Evolutionary conservation across 345 rosid species (phyloP), one percentile per base, ranked within the genome.

Genomic region (Pistacia atlantica): DNA sequence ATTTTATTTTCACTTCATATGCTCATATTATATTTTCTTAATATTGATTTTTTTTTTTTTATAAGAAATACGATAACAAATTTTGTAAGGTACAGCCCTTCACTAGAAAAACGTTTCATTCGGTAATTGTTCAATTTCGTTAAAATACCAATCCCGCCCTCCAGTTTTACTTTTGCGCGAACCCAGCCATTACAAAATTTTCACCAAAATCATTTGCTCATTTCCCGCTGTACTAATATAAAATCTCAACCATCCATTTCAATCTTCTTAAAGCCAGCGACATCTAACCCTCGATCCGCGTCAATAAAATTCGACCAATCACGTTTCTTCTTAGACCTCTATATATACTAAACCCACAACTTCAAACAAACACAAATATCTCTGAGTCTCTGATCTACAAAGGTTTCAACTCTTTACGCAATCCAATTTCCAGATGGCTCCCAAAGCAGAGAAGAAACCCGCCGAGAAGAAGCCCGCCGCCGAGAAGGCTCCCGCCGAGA

Each of bases 371-470:
- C 22, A 35, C 25, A 64, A 7, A 4, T 35, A 6, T 28, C 42
- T 11, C 17, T 22, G 25, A 3, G 2, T 0, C 48, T 64, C 67
- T 17, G 0, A 3, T 45, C 9, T 11, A 18, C 28, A 42, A 37
- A 11, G 3, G 3, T 25, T 8, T 11, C 16, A 9, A 11, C 4
- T 2, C 6, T 65, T 20, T 0, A 10, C n/a, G 6, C 16, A 10
- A 17, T 3, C 54, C 72, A 20, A 11, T 31, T 28, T 14, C 28
- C 45, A 68, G 12, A 72, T 79, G 81, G 79, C 82, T 0, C 71
- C 82, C 4, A 79, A 74, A 75, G 77, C 73, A 0, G 82, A 79
- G 46, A 79, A 79, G 69, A 79, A 79, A 74, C 78, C 78, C 18
- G 78, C 81, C 4, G 81, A 42, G 64, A 57, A 71, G 59, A 61